Conservation (phyloP, 2,329 filamentous ascomycete species). For the Madurella fahalii region DNA sequence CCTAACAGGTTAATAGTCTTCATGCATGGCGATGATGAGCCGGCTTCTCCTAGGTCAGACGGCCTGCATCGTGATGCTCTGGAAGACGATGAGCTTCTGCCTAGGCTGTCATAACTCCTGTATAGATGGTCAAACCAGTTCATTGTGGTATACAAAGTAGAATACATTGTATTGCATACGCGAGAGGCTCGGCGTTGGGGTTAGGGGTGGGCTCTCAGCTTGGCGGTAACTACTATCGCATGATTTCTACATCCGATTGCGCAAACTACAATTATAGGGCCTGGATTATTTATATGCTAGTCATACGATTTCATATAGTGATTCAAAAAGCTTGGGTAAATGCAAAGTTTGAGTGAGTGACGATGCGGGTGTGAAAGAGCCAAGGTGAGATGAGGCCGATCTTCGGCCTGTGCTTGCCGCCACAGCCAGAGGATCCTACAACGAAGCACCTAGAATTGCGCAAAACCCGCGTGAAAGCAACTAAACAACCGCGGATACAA, state of each 20-base stretch:
- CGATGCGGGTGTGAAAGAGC: background rate
- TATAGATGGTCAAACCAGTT: no score
- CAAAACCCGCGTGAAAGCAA: background rate
- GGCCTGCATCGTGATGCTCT: constrained; percentile 12
- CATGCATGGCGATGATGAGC: constrained; percentile 21
- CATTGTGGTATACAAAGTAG: no score
- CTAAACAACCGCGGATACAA: background rate
- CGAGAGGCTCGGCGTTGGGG: background rate
- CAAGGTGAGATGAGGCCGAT: background rate
- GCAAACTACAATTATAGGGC: background rate
- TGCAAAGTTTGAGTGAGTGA: background rate
- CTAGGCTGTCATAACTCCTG: constrained; percentile 1
- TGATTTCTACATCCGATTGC: background rate
- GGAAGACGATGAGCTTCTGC: constrained; percentile 25
- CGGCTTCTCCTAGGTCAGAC: background rate
- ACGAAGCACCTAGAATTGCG: background rate
- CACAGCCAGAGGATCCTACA: background rate
- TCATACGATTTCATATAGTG: background rate
- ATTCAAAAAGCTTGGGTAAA: background rate
- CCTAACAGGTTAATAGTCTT: constrained; percentile 20
- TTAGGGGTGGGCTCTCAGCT: background rate
- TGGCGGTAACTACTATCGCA: background rate
- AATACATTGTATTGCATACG: background rate
- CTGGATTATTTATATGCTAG: background rate
- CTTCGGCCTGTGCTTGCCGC: background rate